Evolutionary conservation across 1,139 yeast species (phyloP).

Genomic region (Pichia sorboxylosa): DNA sequence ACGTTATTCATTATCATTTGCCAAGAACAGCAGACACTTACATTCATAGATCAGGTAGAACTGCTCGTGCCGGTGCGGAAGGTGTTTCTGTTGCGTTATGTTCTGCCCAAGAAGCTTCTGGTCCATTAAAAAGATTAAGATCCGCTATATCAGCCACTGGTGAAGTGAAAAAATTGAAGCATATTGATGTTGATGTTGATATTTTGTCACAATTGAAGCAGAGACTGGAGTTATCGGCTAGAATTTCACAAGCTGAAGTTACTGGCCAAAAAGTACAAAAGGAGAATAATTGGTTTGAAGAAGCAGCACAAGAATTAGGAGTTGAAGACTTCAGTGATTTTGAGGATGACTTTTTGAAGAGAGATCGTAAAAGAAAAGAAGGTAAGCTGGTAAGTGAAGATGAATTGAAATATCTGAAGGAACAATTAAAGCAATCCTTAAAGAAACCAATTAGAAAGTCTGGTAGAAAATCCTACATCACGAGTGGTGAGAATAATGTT

Average conservation of each 20-base stretch:
- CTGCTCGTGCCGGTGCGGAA: conserved; percentile 89
- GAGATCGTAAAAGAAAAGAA: conserved; percentile 50
- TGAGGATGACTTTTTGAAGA: conserved; percentile 58
- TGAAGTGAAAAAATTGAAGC: conserved; percentile 44
- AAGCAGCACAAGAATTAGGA: conserved; percentile 92
- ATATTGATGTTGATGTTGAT: conserved; percentile 69
- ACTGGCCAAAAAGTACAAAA: conserved; percentile 30
- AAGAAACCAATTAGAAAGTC: conserved; percentile 54
- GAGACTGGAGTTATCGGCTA: conserved; percentile 57
- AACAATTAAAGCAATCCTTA: conserved; percentile 47
- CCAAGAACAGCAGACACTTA: conserved; percentile 93
- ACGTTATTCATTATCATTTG: conserved; percentile 90
- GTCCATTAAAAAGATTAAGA: conserved; percentile 70
- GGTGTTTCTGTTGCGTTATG: conserved; percentile 92
- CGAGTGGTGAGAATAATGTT: conserved; percentile 73
- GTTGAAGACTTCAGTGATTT: conserved; percentile 57
- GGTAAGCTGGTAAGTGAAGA: conserved; percentile 41
- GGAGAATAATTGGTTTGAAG: conserved; percentile 70
- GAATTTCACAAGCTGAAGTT: conserved; percentile 61
- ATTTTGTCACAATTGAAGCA: conserved; percentile 59
- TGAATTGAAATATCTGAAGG: conserved; percentile 37
- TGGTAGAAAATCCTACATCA: conserved; percentile 61
- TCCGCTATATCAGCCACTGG: conserved; percentile 34
- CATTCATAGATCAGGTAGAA: conserved; percentile 94
- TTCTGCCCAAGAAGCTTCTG: conserved; percentile 87